Base-by-base conservation (phyloP, 2,329 filamentous ascomycete genomes). In the Aspergillus novofumigatus region DNA sequence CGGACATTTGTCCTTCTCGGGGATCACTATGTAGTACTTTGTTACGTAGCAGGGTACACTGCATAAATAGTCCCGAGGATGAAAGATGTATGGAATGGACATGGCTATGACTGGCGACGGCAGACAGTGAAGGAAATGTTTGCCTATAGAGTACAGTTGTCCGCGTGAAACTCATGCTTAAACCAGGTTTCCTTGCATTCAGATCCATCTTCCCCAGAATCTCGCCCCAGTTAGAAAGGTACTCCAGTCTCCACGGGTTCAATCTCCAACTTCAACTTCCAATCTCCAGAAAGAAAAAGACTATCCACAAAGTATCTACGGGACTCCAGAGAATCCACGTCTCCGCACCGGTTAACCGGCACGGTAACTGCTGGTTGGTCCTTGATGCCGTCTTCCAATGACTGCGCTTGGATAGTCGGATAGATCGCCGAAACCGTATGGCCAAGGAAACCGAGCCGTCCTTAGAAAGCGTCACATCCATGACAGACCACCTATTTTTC, bases 381-480 rank as follows among this genome's bases (percentile, higher is more conserved):
- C 21, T 23, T 23, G 21, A 7, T 23, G n/a, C 21, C 11, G 25
- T 38, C 20, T 45, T 6, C 60, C 60, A 60, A 62, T 62, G 28
- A 57, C 50, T 51, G 26, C 26, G n/a, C 50, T 28, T 50, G 35
- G 38, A 49, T 26, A 29, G 53, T 60, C 54, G 57, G 55, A 53
- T 53, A 53, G n/a, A 47, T 59, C 44, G 52, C 63, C 61, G 58
- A 58, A 50, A 38, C 54, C 41, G 10, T 45, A 44, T 53, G 55
- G 51, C 53, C 49, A 59, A 56, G 51, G 38, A 25, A 25, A 28
- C 56, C 49, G 29, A 25, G 32, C 56, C 47, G 48, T 42, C 56
- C 26, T 28, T 54, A 47, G 25, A 48, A 59, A 41, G 41, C 52
- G 11, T 29, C 23, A 23, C 38, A 51, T 48, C 25, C n/a, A 61